These are phyloP conservation scores for Termitomyces sp. DNA, from an alignment of 768 basidiomycete genomes.

Conservation along the genomic window DNA sequence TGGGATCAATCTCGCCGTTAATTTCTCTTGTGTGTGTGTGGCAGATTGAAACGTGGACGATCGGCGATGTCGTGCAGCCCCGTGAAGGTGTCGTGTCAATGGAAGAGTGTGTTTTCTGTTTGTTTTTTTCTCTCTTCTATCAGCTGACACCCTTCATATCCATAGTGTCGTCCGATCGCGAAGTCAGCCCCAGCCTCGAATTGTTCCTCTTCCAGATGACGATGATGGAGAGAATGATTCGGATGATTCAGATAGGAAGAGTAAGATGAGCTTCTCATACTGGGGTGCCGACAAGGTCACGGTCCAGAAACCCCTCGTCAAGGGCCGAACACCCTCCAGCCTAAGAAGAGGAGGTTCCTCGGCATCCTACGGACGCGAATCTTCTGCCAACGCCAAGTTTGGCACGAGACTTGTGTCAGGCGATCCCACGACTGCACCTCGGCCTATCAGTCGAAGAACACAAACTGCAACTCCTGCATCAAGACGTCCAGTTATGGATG, in stretches of 20 bases:
- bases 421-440: conserved; percentile 42
- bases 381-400: conserved; percentile 91
- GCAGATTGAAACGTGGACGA: conserved; percentile 89
- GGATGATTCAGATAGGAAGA: conserved; percentile 84
- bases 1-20: conserved; percentile 3
- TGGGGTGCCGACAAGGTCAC: conserved; percentile 93
- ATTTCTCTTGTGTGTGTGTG: neutral
- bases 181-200: conserved; percentile 59
- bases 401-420: conserved; percentile 75
- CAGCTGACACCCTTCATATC: conserved; percentile 8
- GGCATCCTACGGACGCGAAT: conserved; percentile 72
- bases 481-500: conserved; percentile 51
- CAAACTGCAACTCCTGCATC: conserved; percentile 40
- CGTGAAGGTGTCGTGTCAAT: conserved; percentile 81
- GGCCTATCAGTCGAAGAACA: conserved; percentile 65
- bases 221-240: conserved; percentile 59
- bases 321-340: conserved; percentile 37
- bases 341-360: conserved; percentile 39
- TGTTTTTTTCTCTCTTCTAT: no score
- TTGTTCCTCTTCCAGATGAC: conserved; percentile 68
- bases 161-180: conserved; percentile 70
- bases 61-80: conserved; percentile 72
- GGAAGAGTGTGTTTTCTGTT: conserved; percentile 69
- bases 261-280: conserved; percentile 93
- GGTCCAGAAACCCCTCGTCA: conserved; percentile 72